A percentile compares a stretch with the other conserved stretches of the same genome.
Conservation (phyloP, 768 basidiomycete genomes). For the Hypsizygus marmoreus region DNA sequence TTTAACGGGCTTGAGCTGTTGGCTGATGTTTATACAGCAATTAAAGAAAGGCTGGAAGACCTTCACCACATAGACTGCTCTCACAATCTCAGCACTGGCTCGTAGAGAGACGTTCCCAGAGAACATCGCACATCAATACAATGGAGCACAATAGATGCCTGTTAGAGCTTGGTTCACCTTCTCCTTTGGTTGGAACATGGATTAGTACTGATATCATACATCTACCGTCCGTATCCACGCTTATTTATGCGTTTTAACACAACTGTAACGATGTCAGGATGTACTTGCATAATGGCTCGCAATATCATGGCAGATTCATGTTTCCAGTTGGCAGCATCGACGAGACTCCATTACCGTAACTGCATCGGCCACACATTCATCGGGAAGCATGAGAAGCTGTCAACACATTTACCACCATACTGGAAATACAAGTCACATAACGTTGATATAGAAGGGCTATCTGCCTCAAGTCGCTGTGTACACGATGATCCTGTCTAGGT, state of each 20-base stretch:
- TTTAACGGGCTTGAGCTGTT: no score
- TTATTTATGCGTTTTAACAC: constrained; percentile 5
- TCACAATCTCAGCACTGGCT: not conserved
- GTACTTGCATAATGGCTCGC: no score
- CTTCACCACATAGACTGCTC: constrained; percentile 12
- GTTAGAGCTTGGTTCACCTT: constrained; percentile 2
- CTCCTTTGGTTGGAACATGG: not conserved
- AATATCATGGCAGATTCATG: no score
- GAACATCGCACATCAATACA: no score
- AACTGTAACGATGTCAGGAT: constrained; percentile 10
- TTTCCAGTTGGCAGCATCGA: no score
- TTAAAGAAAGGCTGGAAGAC: constrained; percentile 62
- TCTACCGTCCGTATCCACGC: not conserved
- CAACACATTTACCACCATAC: no score
- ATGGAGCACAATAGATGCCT: constrained; percentile 2
- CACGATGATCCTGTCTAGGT: constrained; percentile 63
- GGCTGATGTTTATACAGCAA: constrained; percentile 58
- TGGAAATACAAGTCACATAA: no score
- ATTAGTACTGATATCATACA: constrained; percentile 4
- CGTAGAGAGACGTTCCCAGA: not conserved
- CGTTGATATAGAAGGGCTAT: not conserved
- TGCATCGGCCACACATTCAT: no score
- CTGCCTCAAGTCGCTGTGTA: constrained; percentile 47
- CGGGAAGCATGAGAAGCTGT: no score
- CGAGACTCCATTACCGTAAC: no score